A percentile compares a stretch with the other conserved stretches of the same genome.
Evolutionary conservation across 164 flowering plant species (phyloP).

Genomic region (Taxillus chinensis): DNA sequence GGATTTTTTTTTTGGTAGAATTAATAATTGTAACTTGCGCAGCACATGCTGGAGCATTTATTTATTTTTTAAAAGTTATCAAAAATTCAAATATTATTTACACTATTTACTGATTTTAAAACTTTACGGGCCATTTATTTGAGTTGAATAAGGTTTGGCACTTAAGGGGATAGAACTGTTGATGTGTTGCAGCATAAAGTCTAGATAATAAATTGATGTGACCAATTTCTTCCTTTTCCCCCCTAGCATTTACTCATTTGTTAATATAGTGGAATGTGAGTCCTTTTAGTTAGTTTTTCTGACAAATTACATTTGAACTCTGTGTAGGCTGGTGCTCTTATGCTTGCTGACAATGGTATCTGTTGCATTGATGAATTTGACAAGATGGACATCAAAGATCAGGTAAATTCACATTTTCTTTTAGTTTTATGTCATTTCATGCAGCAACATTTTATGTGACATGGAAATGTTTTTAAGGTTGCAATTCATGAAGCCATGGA

Average conservation of each 20-base stretch:
- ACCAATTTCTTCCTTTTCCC: too few relatives aligned
- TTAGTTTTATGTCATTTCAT: neutral
- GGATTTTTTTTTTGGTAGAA: neutral
- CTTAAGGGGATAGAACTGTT: too few relatives aligned
- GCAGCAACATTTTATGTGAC: constrained; percentile 10
- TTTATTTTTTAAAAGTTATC: too few relatives aligned
- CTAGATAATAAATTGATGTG: too few relatives aligned
- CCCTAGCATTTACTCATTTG: neutral
- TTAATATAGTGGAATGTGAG: neutral
- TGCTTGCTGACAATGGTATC: constrained; percentile 96
- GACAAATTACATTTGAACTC: neutral
- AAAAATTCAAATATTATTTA: too few relatives aligned
- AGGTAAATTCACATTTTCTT: constrained; percentile 33
- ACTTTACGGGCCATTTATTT: too few relatives aligned
- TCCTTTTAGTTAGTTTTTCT: neutral
- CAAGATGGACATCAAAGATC: constrained; percentile 93
- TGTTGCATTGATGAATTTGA: constrained; percentile 99
- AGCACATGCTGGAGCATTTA: too few relatives aligned
- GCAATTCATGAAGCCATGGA: constrained; percentile 99
- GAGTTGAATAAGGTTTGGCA: too few relatives aligned
- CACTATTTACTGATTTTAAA: too few relatives aligned
- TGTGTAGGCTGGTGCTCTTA: constrained; percentile 90
- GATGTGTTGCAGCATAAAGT: too few relatives aligned
- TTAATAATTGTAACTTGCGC: too few relatives aligned
- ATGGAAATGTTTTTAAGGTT: constrained; percentile 36